phyloP scores from a whole-genome alignment of 2,329 filamentous ascomycete species.

The Aspergillus cejpii region DNA sequence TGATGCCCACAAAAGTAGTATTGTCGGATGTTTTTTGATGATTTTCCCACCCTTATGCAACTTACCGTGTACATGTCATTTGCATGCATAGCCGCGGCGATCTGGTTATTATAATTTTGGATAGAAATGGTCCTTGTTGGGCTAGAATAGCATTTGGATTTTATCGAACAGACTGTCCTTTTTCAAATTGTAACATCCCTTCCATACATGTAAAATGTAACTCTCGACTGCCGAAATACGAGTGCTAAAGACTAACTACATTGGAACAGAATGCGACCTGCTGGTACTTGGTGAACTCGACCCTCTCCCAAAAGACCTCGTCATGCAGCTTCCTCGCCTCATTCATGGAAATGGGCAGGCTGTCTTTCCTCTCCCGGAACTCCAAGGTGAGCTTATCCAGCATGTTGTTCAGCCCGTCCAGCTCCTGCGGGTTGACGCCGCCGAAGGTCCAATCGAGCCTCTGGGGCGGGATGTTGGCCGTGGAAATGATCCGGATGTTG shows the following conservation, averaged over 20 bases:
- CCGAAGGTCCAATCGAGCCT: conserved; percentile 36
- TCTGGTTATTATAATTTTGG: conserved; percentile 2
- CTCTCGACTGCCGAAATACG: not conserved
- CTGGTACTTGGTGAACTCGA: conserved; percentile 25
- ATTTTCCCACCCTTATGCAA: conserved; percentile 1
- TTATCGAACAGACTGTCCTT: too few relatives aligned
- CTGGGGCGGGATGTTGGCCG: conserved; percentile 24
- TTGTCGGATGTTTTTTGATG: not conserved
- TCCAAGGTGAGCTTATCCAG: conserved; percentile 19
- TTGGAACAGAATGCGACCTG: conserved; percentile 28
- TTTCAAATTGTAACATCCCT: too few relatives aligned
- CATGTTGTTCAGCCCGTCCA: conserved; percentile 5
- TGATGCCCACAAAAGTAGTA: not conserved
- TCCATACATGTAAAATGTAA: too few relatives aligned
- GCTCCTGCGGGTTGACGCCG: conserved; percentile 25
- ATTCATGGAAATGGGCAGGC: conserved; percentile 31
- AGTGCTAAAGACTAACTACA: conserved; percentile 17
- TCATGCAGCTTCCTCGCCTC: conserved; percentile 36
- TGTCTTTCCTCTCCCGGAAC: conserved; percentile 16
- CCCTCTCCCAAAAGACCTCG: conserved; percentile 16
- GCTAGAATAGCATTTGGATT: not conserved
- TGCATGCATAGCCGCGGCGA: conserved; percentile 23
- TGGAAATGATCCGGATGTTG: conserved; percentile 19
- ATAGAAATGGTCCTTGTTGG: not conserved
- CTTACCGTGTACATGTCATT: conserved; percentile 10